Conservation (phyloP, 1,284 basidiomycete species). For the Cryptococcus sp. region DNA sequence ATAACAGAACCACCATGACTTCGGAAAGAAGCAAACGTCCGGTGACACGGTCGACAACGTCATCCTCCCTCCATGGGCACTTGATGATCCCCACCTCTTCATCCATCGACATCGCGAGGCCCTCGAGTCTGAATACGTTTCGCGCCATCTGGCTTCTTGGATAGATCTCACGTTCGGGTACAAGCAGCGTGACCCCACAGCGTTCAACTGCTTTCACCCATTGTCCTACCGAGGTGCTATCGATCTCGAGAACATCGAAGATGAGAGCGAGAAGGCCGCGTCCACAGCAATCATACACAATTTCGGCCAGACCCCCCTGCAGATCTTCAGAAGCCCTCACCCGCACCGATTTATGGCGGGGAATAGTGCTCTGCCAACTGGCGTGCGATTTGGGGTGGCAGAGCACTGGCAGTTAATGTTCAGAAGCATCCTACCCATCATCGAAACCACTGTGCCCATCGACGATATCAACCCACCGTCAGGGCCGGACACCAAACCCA, state of each 20-base stretch:
- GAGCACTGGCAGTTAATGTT: slow-evolving; percentile 55
- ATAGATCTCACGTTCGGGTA: slow-evolving; percentile 81
- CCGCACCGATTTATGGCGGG: slow-evolving; percentile 71
- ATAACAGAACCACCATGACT: slow-evolving; percentile 70
- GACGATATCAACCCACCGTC: slow-evolving; percentile 53
- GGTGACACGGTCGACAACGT: slow-evolving; percentile 85
- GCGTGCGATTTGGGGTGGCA: slow-evolving; percentile 69
- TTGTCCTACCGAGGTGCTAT: slow-evolving; percentile 91
- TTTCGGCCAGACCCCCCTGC: slow-evolving; percentile 84
- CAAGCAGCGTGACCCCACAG: slow-evolving; percentile 75
- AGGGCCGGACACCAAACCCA: slow-evolving; percentile 28
- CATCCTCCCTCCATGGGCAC: slow-evolving; percentile 86
- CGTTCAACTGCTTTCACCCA: slow-evolving; percentile 87
- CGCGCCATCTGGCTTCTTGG: slow-evolving; percentile 80
- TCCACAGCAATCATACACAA: slow-evolving; percentile 95
- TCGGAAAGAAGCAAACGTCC: slow-evolving; percentile 75
- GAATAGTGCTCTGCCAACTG: slow-evolving; percentile 64
- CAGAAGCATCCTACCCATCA: slow-evolving; percentile 46
- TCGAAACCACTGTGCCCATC: slow-evolving; percentile 56
- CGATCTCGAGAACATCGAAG: slow-evolving; percentile 77
- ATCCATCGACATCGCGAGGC: slow-evolving; percentile 78
- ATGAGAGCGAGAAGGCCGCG: slow-evolving; percentile 82
- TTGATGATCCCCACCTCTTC: slow-evolving; percentile 78
- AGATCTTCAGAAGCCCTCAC: slow-evolving; percentile 81
- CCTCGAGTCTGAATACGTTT: slow-evolving; percentile 84